Evolutionary conservation across 805 yeast species (phyloP).

Genomic region (Cyberlindnera sargentensis): DNA sequence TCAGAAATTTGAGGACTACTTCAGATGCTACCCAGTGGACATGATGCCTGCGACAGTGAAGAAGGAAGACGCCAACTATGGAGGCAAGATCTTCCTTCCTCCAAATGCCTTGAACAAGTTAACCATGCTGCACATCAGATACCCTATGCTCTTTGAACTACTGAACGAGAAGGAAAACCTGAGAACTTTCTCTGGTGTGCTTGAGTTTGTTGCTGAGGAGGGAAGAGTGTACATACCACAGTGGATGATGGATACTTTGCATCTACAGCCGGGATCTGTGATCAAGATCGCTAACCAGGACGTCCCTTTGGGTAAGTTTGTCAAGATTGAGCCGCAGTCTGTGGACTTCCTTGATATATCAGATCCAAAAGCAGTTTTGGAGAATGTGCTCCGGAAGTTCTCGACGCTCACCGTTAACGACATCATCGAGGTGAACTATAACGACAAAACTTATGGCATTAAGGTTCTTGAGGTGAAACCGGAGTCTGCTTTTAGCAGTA

Average conservation of each 20-base stretch:
- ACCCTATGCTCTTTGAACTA: conserved; percentile 91
- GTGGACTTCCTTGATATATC: conserved; percentile 88
- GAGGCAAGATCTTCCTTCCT: conserved; percentile 94
- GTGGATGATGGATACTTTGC: conserved; percentile 88
- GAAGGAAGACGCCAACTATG: conserved; percentile 77
- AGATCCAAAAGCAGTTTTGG: conserved; percentile 95
- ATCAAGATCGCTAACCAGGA: conserved; percentile 70
- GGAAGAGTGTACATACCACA: conserved; percentile 92
- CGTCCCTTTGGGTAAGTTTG: conserved; percentile 80
- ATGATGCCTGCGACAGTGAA: conserved; percentile 72
- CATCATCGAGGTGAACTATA: conserved; percentile 77
- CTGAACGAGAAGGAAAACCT: conserved; percentile 54
- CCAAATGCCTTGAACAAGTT: conserved; percentile 85
- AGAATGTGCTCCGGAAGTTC: conserved; percentile 83
- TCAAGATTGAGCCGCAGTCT: conserved; percentile 91
- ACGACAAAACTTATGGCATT: conserved; percentile 69
- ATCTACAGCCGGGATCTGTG: conserved; percentile 71
- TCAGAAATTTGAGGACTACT: conserved; percentile 72
- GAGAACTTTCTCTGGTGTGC: conserved; percentile 84
- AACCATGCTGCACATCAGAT: conserved; percentile 84
- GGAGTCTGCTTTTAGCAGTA: conserved; percentile 52
- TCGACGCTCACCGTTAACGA: conserved; percentile 83
- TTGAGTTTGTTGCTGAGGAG: conserved; percentile 95
- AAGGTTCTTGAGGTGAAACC: conserved; percentile 87
- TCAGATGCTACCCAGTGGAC: conserved; percentile 85